Evolutionary conservation across 176 grass and related monocot genomes (phyloP).

Genomic region (Oryza australiensis): DNA sequence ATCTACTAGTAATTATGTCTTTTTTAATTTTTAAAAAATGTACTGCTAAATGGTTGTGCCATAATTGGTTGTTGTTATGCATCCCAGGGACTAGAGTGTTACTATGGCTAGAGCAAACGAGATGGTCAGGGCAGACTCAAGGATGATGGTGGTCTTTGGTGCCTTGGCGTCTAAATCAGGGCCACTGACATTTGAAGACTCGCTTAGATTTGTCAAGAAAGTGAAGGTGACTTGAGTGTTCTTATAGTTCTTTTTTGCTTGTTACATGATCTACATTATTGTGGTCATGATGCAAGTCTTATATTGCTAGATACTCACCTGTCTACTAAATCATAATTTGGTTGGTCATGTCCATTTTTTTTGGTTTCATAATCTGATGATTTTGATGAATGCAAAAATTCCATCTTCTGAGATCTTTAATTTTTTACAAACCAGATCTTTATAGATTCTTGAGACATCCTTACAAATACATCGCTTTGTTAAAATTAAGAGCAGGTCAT

Average conservation of each 20-base stretch:
- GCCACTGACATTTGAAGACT: constrained; percentile 74
- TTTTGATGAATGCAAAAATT: not conserved
- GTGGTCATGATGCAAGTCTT: not conserved
- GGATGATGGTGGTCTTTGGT: constrained; percentile 55
- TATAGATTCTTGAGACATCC: not conserved
- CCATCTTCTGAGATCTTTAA: not conserved
- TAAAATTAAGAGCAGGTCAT: not conserved
- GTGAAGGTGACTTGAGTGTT: constrained; percentile 56
- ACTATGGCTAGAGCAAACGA: constrained; percentile 51
- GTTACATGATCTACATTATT: not conserved
- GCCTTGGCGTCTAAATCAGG: constrained; percentile 43
- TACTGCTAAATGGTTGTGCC: not conserved
- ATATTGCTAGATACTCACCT: not conserved
- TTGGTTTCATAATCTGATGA: constrained; percentile 1
- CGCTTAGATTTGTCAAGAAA: constrained; percentile 79
- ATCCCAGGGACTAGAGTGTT: not conserved
- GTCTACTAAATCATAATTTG: not conserved
- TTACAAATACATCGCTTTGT: not conserved
- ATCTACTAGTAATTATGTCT: not conserved
- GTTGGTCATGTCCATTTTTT: not conserved
- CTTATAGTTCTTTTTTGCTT: not conserved
- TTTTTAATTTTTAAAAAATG: not conserved
- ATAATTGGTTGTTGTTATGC: not conserved
- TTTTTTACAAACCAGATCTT: too few relatives aligned
- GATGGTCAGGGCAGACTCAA: constrained; percentile 35